Evolutionary conservation across 805 yeast species (phyloP).

Genomic region (Yamadazyma laniorum): DNA sequence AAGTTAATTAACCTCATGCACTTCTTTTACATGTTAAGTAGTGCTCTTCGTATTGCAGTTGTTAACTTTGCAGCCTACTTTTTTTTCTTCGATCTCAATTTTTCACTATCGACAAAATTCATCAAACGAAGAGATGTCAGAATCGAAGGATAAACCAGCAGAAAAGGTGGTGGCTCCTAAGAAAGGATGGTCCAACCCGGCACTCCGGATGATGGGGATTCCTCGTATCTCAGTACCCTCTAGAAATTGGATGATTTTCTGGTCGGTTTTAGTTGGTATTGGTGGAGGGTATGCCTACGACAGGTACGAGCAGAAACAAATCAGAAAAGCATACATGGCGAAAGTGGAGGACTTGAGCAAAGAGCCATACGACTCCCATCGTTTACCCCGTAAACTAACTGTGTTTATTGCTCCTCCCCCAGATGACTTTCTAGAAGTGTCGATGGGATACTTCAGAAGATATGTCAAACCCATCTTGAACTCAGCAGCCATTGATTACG

Average conservation of each 20-base stretch:
- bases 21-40: too few relatives aligned
- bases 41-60: too few relatives aligned
- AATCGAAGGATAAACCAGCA: slow-evolving; percentile 3
- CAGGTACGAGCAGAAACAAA: slow-evolving; percentile 63
- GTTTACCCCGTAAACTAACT: slow-evolving; percentile 70
- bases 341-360: slow-evolving; percentile 55
- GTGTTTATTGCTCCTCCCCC: slow-evolving; percentile 97
- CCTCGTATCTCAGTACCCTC: slow-evolving; percentile 78
- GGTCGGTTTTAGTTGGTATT: slow-evolving; percentile 63
- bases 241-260: slow-evolving; percentile 89
- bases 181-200: slow-evolving; percentile 68
- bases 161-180: slow-evolving; percentile 17
- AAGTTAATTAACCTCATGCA: too few relatives aligned
- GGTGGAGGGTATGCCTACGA: slow-evolving; percentile 83
- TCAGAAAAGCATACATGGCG: slow-evolving; percentile 63
- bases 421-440: slow-evolving; percentile 76
- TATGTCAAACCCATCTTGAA: slow-evolving; percentile 84
- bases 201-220: slow-evolving; percentile 81
- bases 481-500: slow-evolving; percentile 82
- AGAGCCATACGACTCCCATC: slow-evolving; percentile 41
- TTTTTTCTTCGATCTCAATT: background rate
- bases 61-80: background rate
- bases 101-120: too few relatives aligned
- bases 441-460: slow-evolving; percentile 69
- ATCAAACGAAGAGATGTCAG: background rate